Evolutionary conservation across 2,329 filamentous ascomycete genomes (phyloP).

Genomic region (Elsinoe ampelina): DNA sequence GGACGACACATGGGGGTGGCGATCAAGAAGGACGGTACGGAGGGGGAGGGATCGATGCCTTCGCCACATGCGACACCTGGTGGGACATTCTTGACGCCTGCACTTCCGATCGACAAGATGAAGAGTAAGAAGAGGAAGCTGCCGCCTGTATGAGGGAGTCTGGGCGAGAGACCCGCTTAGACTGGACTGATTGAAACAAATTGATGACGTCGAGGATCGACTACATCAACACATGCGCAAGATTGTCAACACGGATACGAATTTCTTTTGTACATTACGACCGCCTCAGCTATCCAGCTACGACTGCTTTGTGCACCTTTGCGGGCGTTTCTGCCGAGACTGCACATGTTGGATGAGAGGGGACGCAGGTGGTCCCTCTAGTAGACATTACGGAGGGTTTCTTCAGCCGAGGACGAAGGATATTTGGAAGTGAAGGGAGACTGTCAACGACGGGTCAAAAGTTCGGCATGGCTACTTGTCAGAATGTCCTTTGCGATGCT

Average conservation of each 20-base stretch:
- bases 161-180: neutral
- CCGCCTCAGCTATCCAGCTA: neutral
- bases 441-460: neutral
- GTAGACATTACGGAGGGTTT: neutral
- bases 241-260: neutral
- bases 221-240: neutral
- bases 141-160: neutral
- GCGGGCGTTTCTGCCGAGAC: neutral
- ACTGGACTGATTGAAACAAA: no score
- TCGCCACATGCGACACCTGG: conserved; percentile 25
- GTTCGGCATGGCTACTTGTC: neutral
- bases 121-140: conserved; percentile 57
- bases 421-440: neutral
- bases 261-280: conserved; percentile 9
- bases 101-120: conserved; percentile 44
- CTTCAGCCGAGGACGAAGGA: neutral
- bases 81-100: conserved; percentile 27
- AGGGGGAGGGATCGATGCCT: conserved; percentile 17
- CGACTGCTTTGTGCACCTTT: neutral
- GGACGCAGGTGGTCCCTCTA: neutral
- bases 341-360: neutral
- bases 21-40: conserved; percentile 45
- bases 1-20: conserved; percentile 60
- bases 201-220: neutral
- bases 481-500: neutral